Evolutionary conservation across 345 rosid species (phyloP).

Genomic region (Chamaenerion angustifolium): DNA sequence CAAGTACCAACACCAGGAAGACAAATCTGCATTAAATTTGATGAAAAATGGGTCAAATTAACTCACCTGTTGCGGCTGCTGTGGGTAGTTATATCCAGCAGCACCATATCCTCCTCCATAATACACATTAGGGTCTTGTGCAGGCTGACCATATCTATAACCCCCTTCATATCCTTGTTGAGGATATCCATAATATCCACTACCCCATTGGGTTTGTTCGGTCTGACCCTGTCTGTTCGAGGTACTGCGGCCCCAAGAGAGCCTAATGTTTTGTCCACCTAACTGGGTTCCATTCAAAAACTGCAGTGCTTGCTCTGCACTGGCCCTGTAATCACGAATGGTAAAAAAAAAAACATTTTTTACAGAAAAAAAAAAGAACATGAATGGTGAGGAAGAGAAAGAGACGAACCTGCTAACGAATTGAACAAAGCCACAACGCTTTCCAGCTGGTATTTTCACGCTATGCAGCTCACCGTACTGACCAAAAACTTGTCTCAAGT

Average conservation of each 20-base stretch:
- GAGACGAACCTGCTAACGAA: conserved; percentile 51
- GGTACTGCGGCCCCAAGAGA: conserved; percentile 97
- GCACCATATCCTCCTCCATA: conserved; percentile 46
- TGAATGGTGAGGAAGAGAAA: too few species aligned
- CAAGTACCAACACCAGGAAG: not conserved
- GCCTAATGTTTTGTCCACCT: conserved; percentile 80
- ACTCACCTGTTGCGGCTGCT: conserved; percentile 65
- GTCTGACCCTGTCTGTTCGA: conserved; percentile 92
- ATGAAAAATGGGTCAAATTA: too few species aligned
- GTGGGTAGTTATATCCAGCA: conserved; percentile 84
- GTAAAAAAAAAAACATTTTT: not conserved
- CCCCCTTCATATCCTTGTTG: conserved; percentile 72
- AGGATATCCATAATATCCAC: conserved; percentile 67
- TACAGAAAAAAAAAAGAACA: conserved; percentile 1
- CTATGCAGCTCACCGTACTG: conserved; percentile 82
- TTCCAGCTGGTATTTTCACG: conserved; percentile 88
- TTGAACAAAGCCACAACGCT: conserved; percentile 97
- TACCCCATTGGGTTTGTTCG: conserved; percentile 77
- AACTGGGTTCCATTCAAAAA: conserved; percentile 66
- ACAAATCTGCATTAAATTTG: not conserved
- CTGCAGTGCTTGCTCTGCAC: conserved; percentile 77
- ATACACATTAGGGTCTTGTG: conserved; percentile 81
- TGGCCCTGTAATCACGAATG: conserved; percentile 21
- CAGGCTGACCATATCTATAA: conserved; percentile 71
- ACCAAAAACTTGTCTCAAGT: conserved; percentile 57